Evolutionary conservation across 208 protist species (phyloP), one percentile per base, ranked within the genome.

Genomic region (Trypanosoma theileri): DNA sequence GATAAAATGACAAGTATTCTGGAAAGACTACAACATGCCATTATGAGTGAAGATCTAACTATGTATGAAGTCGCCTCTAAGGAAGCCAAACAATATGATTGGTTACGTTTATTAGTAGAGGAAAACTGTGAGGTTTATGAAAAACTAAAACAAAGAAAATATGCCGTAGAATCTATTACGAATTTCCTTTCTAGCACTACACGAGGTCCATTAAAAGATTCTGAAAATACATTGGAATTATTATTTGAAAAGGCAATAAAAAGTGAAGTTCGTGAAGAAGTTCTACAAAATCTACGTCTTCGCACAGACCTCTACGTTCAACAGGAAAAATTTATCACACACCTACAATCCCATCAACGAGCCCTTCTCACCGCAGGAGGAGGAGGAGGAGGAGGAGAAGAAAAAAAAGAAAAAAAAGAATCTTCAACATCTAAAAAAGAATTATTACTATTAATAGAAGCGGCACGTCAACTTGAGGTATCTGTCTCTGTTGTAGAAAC

Each of bases 1-100:
- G 17, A n/a, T 0, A 41, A 21, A n/a, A 72, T 84, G 69, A 73
- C 73, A 61, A 42, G 45, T 3, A 53, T 71, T 31, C 72, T 77
- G 2, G 51, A 66, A 31, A 24, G 42, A 28, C 10, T 77, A 22
- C 9, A 64, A 52, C 24, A 51, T n/a, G 51, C 70, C 8, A 21
- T 62, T 35, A 13, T n/a, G 3, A 66, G 50, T 16, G 70, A 58
- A 24, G 42, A 75, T 21, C 40, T 69, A 10, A 16, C 17, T 31
- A 13, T 59, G 40, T 75, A 75, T 63, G 70, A 69, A 40, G 21
- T 35, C 10, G 22, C 53, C 17, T 61, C 77, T 48, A 58, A 72
- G 55, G 48, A 51, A 13, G 75, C 65, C 10, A 62, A 48, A 45
- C 62, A 55, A 40, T 56, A 57, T 40, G 7, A 7, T 22, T 22